A percentile compares a stretch with the other conserved stretches of the same genome.
These are phyloP conservation scores for Coprinopsis cinerea DNA, from an alignment of 768 basidiomycete genomes.

Conservation along the genomic window DNA sequence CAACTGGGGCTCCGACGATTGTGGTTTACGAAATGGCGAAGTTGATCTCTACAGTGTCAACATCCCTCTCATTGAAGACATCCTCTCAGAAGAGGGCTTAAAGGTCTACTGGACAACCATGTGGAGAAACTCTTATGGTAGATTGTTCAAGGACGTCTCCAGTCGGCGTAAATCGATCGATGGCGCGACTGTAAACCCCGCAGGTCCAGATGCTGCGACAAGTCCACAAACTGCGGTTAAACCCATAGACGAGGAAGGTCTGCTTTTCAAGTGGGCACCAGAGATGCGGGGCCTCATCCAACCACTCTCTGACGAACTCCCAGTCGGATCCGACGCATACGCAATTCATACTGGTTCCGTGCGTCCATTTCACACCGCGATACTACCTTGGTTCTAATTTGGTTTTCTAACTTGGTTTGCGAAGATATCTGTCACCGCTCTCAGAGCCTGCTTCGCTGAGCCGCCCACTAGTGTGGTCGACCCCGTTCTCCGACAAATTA, in stretches of 20 bases:
- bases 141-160: conserved; percentile 59
- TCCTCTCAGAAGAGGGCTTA: conserved; percentile 54
- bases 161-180: conserved; percentile 14
- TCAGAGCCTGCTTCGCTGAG: conserved; percentile 72
- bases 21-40: conserved; percentile 51
- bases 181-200: conserved; percentile 24
- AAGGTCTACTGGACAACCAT: conserved; percentile 75
- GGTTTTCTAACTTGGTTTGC: too few species aligned
- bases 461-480: conserved; percentile 29
- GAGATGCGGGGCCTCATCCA: conserved; percentile 64
- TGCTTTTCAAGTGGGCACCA: conserved; percentile 70
- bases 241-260: conserved; percentile 22
- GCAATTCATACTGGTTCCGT: conserved; percentile 64
- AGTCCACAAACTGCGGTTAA: conserved; percentile 14
- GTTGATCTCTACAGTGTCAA: conserved; percentile 86
- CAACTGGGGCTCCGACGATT: conserved; percentile 75
- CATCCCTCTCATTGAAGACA: conserved; percentile 70
- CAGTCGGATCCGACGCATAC: conserved; percentile 79
- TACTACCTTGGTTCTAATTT: too few species aligned
- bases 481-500: conserved; percentile 48
- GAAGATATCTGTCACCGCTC: conserved; percentile 75
- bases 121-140: conserved; percentile 82
- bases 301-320: conserved; percentile 53
- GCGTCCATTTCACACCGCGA: too few species aligned
- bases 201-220: conserved; percentile 38